Conservation (phyloP, 139 green algal species). For the Chlamydomonas schloesseri region DNA sequence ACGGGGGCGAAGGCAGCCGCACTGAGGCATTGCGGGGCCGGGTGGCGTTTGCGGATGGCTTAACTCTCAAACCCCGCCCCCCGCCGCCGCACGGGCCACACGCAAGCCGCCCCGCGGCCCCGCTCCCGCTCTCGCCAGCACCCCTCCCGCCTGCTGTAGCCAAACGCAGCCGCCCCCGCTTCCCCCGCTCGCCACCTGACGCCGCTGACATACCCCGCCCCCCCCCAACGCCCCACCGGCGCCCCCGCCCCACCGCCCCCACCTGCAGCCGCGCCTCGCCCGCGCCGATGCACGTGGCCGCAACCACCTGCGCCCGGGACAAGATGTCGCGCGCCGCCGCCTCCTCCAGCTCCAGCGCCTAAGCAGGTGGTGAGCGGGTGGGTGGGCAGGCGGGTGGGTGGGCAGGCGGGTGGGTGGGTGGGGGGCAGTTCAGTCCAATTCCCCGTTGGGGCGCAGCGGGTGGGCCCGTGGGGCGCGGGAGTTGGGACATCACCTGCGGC, state of each 20-base stretch:
- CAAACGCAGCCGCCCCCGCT: too few species aligned
- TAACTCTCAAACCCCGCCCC: too few species aligned
- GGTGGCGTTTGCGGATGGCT: too few species aligned
- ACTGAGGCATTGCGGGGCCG: neutral
- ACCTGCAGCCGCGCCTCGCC: constrained; percentile 57
- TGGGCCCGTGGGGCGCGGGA: too few species aligned
- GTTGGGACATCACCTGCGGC: too few species aligned
- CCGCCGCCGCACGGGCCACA: too few species aligned
- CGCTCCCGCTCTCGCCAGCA: too few species aligned
- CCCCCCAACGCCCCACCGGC: neutral
- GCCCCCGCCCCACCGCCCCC: neutral
- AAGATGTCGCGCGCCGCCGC: constrained; percentile 67
- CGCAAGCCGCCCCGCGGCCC: too few species aligned
- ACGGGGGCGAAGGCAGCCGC: neutral
- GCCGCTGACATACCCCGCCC: neutral
- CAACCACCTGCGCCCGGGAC: constrained; percentile 59
- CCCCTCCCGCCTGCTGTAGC: too few species aligned
- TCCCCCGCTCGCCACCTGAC: neutral
- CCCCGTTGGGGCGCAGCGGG: too few species aligned
- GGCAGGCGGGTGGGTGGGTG: too few species aligned
- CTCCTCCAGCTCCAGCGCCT: constrained; percentile 61
- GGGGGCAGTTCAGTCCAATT: too few species aligned
- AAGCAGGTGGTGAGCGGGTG: neutral
- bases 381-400: neutral
- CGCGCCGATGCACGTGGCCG: constrained; percentile 62